Evolutionary conservation across 176 grass and related monocot species (phyloP).

Genomic region (Stipa capillata): DNA sequence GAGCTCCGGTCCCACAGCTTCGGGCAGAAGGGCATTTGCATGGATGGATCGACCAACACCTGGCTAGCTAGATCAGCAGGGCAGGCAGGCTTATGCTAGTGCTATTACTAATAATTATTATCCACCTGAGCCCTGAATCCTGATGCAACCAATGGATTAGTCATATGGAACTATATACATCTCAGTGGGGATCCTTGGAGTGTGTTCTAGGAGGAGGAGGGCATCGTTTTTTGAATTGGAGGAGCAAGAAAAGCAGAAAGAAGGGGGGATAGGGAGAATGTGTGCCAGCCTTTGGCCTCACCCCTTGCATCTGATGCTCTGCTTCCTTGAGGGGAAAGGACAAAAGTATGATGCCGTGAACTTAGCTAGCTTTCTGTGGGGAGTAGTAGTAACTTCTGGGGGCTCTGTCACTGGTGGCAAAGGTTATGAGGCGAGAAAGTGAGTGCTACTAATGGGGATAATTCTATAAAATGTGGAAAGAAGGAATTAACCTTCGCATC

Average conservation of each 20-base stretch:
- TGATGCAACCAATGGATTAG: not conserved
- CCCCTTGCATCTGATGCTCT: constrained; percentile 52
- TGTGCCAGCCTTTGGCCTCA: constrained; percentile 45
- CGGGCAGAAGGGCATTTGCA: constrained; percentile 45
- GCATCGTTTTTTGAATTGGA: constrained; percentile 13
- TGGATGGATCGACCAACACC: not conserved
- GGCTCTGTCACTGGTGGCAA: not conserved
- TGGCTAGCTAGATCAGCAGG: not conserved
- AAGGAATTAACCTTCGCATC: not conserved
- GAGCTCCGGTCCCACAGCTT: constrained; percentile 1
- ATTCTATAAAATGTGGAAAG: not conserved
- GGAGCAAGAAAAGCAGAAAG: not conserved
- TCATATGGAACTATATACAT: not conserved
- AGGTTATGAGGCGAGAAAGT: not conserved
- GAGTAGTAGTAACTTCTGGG: not conserved
- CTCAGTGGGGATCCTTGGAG: constrained; percentile 40
- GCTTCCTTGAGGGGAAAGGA: not conserved
- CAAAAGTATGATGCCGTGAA: not conserved
- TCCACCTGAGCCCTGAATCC: not conserved
- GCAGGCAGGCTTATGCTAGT: not conserved
- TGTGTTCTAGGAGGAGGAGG: constrained; percentile 45
- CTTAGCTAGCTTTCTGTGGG: not conserved
- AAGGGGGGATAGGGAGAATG: constrained; percentile 10
- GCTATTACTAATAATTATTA: not conserved
- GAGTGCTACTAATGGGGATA: not conserved